Conservation (phyloP, 2,329 filamentous ascomycete species). For the Elsinoe arachidis region DNA sequence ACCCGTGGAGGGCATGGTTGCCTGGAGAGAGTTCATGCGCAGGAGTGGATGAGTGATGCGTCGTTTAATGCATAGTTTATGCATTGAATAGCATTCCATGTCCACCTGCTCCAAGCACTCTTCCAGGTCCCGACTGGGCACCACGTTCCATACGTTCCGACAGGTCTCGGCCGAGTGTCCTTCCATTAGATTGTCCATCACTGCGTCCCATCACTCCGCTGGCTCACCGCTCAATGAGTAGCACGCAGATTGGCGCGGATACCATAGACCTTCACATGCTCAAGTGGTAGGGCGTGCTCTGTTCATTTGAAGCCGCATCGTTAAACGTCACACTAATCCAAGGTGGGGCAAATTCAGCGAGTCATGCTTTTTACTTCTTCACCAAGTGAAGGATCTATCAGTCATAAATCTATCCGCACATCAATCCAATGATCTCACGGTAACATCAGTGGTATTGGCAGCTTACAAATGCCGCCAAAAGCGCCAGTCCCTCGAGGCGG, state of each 20-base stretch:
- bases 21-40: not conserved
- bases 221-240: too few species aligned
- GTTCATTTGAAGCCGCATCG: not conserved
- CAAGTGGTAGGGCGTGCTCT: too few species aligned
- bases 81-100: not conserved
- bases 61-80: not conserved
- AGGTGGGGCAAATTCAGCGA: not conserved
- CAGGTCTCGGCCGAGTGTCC: too few species aligned
- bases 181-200: too few species aligned
- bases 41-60: not conserved
- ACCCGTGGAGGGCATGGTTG: not conserved
- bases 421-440: not conserved
- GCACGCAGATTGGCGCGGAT: too few species aligned
- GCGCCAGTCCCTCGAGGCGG: constrained; percentile 13
- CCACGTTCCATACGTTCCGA: too few species aligned
- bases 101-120: too few species aligned
- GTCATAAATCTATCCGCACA: not conserved
- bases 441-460: constrained; percentile 1
- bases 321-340: not conserved
- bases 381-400: not conserved
- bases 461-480: constrained; percentile 15
- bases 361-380: constrained; percentile 12
- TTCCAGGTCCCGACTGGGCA: too few species aligned
- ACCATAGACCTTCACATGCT: too few species aligned
- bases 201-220: too few species aligned